Evolutionary conservation across 2,329 filamentous ascomycete genomes (phyloP).

Genomic region (Parascedosporium putredinis): DNA sequence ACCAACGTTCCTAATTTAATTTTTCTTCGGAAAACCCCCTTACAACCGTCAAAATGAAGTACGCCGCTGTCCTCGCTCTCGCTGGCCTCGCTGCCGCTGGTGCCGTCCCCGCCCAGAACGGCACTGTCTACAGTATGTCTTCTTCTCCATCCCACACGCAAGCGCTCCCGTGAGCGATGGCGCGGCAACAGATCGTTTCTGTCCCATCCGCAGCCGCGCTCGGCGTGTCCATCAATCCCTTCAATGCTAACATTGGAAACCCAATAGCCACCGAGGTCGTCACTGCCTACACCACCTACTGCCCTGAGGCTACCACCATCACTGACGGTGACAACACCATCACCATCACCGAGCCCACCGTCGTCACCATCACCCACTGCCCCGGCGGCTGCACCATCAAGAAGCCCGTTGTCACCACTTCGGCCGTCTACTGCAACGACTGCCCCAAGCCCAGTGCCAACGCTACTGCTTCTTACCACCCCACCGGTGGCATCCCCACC

Average conservation of each 20-base stretch:
- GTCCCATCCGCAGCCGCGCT: too few relatives aligned
- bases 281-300: conserved; percentile 59
- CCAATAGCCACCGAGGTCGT: conserved; percentile 52
- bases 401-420: conserved; percentile 44
- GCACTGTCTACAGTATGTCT: conserved; percentile 6
- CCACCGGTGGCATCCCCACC: conserved; percentile 14
- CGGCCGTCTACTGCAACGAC: conserved; percentile 41
- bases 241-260: neutral
- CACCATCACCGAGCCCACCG: conserved; percentile 57
- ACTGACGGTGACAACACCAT: conserved; percentile 56
- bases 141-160: neutral
- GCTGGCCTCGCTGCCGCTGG: conserved; percentile 41
- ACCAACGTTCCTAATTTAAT: conserved; percentile 20
- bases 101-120: conserved; percentile 25
- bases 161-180: too few relatives aligned
- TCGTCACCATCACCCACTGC: conserved; percentile 62
- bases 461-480: conserved; percentile 10
- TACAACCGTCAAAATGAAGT: conserved; percentile 54
- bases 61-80: conserved; percentile 15
- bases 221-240: too few relatives aligned
- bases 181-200: too few relatives aligned
- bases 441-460: conserved; percentile 19
- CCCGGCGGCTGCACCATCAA: conserved; percentile 50
- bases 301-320: conserved; percentile 55
- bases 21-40: conserved; percentile 29